phyloP scores from a whole-genome alignment of 345 rosid genomes.

The Orychophragmus violaceus region DNA sequence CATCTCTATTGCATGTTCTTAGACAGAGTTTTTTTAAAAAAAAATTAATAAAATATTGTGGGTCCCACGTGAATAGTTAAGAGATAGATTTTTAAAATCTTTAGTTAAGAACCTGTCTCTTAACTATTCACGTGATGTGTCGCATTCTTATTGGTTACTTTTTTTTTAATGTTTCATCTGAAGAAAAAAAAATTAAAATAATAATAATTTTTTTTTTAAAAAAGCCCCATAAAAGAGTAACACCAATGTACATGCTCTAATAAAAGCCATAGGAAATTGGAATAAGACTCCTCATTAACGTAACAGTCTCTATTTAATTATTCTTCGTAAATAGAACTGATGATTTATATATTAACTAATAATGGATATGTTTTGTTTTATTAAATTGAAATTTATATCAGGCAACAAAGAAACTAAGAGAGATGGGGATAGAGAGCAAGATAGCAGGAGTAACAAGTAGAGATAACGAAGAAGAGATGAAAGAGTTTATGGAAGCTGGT shows the following conservation, averaged over 20 bases:
- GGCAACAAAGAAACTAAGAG: slow-evolving; percentile 71
- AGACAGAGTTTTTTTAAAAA: too few species aligned
- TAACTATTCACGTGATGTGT: too few species aligned
- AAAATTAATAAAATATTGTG: too few species aligned
- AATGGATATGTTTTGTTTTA: not conserved
- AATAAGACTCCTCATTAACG: not conserved
- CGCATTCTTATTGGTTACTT: too few species aligned
- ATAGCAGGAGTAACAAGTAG: slow-evolving; percentile 68
- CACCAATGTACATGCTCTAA: too few species aligned
- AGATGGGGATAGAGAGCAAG: slow-evolving; percentile 61
- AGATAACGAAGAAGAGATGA: slow-evolving; percentile 32
- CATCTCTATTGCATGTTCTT: too few species aligned
- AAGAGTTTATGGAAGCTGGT: slow-evolving; percentile 72
- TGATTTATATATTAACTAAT: not conserved
- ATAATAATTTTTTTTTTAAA: not conserved
- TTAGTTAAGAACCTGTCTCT: too few species aligned
- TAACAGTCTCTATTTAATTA: not conserved
- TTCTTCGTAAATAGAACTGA: not conserved
- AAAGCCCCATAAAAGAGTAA: not conserved
- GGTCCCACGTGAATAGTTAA: too few species aligned
- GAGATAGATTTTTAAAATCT: too few species aligned
- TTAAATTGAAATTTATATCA: not conserved
- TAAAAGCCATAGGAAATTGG: too few species aligned
- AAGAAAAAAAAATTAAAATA: too few species aligned
- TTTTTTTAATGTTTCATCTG: too few species aligned